These are phyloP conservation scores for Paramecium octaurelia DNA, from an alignment of 73 alveolate species.

Conservation along the genomic window DNA sequence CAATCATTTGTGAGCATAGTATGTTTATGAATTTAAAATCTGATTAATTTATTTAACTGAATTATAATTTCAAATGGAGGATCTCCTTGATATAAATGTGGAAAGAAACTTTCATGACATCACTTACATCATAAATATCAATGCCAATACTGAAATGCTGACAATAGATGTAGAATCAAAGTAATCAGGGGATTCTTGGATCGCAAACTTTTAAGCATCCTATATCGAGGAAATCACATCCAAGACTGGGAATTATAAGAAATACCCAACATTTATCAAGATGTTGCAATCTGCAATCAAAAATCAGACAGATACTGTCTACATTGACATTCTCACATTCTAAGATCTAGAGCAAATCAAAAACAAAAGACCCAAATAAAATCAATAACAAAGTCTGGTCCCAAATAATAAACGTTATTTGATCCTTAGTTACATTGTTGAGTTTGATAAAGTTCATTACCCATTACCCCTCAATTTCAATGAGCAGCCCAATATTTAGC, in stretches of 20 bases:
- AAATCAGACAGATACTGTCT: slow-evolving; percentile 60
- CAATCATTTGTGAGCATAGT: background rate
- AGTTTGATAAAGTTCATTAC: slow-evolving; percentile 76
- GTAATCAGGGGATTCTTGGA: slow-evolving; percentile 15
- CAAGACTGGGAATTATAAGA: slow-evolving; percentile 71
- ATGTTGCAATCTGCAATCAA: slow-evolving; percentile 71
- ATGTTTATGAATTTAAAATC: background rate
- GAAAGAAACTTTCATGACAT: slow-evolving; percentile 3
- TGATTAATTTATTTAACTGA: background rate
- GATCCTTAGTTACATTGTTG: slow-evolving; percentile 67
- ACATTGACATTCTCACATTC: slow-evolving; percentile 70
- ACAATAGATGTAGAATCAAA: slow-evolving; percentile 1
- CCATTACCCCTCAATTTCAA: slow-evolving; percentile 71
- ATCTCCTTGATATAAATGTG: background rate
- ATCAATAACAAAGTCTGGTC: background rate
- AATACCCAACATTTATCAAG: slow-evolving; percentile 65
- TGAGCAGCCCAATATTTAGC: slow-evolving; percentile 68
- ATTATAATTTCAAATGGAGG: background rate
- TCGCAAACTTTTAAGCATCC: slow-evolving; percentile 51
- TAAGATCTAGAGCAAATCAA: slow-evolving; percentile 73
- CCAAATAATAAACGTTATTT: slow-evolving; percentile 63
- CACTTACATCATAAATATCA: background rate
- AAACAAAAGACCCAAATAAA: slow-evolving; percentile 1
- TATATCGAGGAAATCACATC: slow-evolving; percentile 74
- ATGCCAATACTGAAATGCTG: background rate